Conservation (phyloP, 176 grass and related monocot genomes). For the Musa itinerans region DNA sequence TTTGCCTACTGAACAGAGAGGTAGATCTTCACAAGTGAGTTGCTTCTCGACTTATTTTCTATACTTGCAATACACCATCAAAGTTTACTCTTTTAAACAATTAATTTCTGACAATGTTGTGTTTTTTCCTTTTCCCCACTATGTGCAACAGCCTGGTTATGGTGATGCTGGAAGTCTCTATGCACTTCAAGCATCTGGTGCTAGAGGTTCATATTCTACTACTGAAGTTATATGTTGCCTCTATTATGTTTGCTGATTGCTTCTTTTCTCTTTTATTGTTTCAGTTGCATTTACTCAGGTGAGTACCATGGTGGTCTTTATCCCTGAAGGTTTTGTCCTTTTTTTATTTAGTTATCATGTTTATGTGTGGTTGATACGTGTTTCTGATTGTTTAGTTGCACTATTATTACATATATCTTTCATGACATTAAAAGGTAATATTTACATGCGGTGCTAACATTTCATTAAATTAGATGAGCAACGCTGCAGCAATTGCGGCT, state of each 20-base stretch:
- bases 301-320: conserved; percentile 13
- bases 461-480: conserved; percentile 49
- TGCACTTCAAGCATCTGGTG: conserved; percentile 63
- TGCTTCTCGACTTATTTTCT: not conserved
- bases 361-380: not conserved
- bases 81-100: not conserved
- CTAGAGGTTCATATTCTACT: conserved; percentile 19
- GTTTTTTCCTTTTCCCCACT: not conserved
- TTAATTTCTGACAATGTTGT: conserved; percentile 4
- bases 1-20: conserved; percentile 78
- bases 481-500: conserved; percentile 58
- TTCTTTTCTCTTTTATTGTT: conserved; percentile 6
- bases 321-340: conserved; percentile 2
- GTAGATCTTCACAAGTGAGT: conserved; percentile 62
- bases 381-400: no score
- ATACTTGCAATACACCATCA: not conserved
- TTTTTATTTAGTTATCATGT: not conserved
- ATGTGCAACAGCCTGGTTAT: conserved; percentile 48
- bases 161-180: conserved; percentile 56
- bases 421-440: no score
- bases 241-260: not conserved
- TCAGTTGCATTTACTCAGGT: conserved; percentile 79
- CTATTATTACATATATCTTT: no score
- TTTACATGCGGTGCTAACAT: not conserved
- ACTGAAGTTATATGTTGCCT: not conserved